Base-by-base conservation (phyloP, 1,284 basidiomycete genomes). In the Peniophora sp. region DNA sequence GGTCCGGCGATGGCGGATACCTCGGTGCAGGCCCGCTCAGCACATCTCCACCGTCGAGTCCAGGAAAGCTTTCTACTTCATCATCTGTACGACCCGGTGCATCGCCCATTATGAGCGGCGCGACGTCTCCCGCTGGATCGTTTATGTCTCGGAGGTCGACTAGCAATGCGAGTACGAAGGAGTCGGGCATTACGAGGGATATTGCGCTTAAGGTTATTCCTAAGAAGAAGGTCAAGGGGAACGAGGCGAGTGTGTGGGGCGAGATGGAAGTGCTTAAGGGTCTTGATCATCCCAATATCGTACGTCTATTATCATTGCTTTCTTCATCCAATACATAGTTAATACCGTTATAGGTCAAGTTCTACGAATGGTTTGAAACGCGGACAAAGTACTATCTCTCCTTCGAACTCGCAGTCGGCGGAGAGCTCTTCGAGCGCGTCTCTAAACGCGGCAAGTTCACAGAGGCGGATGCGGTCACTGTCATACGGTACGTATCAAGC, bases 351-450 rank as follows among this genome's bases (percentile, higher is more conserved):
- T 66, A 87, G 88, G 91, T 96, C 59, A 92, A 92, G 63, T 91
- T 94, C 61, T 92, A 87, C 64, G 92, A 94, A 65, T 91, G 85
- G 81, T 97, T 97, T 65, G 94, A 97, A 64, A 92, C 89, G 16
- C 75, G 92, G 51, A 79, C 85, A 35, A 96, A 94, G 65, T 95
- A 92, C 66, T 97, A 93, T 63, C 80, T 97, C 34, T 80, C 88
- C 0, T 97, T 97, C 61, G 92, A 97, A 66, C 83, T 96, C 6
- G 94, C 93, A 0, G 77, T 82, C 2, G 93, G 94, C 17, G 93
- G 93, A 39, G 92, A 94, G 62, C 75, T 95, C 2, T 97, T 97
- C 63, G 87, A 92, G 50, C 78, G 91, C 36, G 89, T 97, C 55
- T 70, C 85, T 25, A 72, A 84, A 57, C 79, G 76, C 53, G 94